phyloP scores from a whole-genome alignment of 176 grass and related monocot species.

The Typha latifolia region DNA sequence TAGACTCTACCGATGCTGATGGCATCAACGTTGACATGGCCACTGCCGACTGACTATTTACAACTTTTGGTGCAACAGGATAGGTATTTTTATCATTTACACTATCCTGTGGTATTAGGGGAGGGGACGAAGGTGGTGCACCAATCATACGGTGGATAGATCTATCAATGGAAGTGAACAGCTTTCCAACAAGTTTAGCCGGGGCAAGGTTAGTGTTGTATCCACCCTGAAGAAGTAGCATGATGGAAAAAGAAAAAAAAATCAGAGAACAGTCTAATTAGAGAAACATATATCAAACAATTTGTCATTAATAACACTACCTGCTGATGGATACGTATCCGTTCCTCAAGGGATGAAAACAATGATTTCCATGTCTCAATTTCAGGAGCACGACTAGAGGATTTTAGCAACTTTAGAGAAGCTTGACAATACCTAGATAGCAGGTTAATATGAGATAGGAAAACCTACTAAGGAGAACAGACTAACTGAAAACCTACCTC shows the following conservation, averaged over 20 bases:
- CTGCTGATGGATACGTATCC: constrained; percentile 93
- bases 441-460: constrained; percentile 12
- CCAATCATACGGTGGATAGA: constrained; percentile 91
- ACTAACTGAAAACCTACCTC: constrained; percentile 37
- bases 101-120: constrained; percentile 48
- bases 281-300: background rate
- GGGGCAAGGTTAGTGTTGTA: constrained; percentile 79
- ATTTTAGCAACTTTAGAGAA: constrained; percentile 75
- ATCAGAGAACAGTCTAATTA: constrained; percentile 8
- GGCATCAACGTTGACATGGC: constrained; percentile 4
- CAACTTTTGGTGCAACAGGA: constrained; percentile 46
- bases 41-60: constrained; percentile 2
- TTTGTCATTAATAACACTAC: constrained; percentile 14
- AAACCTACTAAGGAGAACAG: constrained; percentile 3
- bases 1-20: constrained; percentile 1
- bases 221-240: constrained; percentile 52
- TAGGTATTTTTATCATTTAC: constrained; percentile 49
- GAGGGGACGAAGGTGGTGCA: constrained; percentile 56
- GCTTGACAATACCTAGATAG: constrained; percentile 89
- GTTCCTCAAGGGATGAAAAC: constrained; percentile 78
- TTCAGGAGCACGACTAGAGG: constrained; percentile 72
- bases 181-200: constrained; percentile 76
- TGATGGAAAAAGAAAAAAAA: background rate
- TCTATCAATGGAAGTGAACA: constrained; percentile 81
- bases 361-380: constrained; percentile 76